These are phyloP conservation scores for Sporisorium graminicola DNA, from an alignment of 1,284 basidiomycete species.

Conservation along the genomic window DNA sequence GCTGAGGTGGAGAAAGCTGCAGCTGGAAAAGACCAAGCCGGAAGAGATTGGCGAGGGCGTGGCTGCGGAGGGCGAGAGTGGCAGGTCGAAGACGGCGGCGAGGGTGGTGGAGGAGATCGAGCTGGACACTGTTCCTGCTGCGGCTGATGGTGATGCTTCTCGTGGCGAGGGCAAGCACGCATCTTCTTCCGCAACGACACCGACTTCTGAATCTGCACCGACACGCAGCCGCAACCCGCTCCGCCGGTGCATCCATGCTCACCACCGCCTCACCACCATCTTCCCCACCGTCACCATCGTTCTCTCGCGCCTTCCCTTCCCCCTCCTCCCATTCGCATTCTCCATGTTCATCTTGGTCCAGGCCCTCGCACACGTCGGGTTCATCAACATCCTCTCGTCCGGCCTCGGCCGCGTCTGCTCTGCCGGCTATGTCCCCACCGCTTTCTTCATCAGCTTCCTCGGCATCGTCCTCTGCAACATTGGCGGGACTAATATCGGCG, in stretches of 20 bases:
- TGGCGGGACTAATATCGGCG: constrained; percentile 94
- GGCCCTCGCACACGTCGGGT: constrained; percentile 84
- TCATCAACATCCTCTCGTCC: constrained; percentile 85
- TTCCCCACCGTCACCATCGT: constrained; percentile 84
- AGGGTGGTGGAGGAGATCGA: constrained; percentile 35
- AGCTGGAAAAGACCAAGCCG: constrained; percentile 19
- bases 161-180: not conserved
- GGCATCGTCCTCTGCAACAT: constrained; percentile 85
- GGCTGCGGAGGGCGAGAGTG: constrained; percentile 5
- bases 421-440: constrained; percentile 71
- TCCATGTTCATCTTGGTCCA: constrained; percentile 95
- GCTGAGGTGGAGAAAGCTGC: constrained; percentile 35
- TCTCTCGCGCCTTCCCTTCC: constrained; percentile 80
- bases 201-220: not conserved
- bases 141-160: constrained; percentile 16
- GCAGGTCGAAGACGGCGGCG: constrained; percentile 13
- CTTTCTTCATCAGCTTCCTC: constrained; percentile 73
- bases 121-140: constrained; percentile 31
- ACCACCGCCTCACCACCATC: constrained; percentile 24
- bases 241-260: constrained; percentile 20
- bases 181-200: not conserved
- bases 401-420: constrained; percentile 76
- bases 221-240: constrained; percentile 22
- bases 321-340: constrained; percentile 90
- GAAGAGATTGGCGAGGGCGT: constrained; percentile 7